Conservation (phyloP, 192 early-diverging fungal species). For the Phycomyces blakesleeanus region DNA sequence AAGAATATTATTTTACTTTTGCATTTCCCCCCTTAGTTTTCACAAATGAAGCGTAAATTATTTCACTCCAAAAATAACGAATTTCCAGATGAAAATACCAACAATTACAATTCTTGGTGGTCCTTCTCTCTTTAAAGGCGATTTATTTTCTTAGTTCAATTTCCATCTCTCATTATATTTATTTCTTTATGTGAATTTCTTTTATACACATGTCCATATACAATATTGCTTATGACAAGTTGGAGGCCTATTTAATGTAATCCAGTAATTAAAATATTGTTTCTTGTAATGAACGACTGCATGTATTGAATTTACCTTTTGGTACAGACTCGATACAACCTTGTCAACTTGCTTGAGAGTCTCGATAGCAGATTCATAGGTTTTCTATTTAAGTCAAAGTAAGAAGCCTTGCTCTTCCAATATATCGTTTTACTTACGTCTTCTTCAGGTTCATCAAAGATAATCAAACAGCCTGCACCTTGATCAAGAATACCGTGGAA, state of each 20-base stretch:
- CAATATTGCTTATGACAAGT: not conserved
- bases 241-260: not conserved
- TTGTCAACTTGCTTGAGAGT: constrained; percentile 96
- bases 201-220: too few species aligned
- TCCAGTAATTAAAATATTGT: not conserved
- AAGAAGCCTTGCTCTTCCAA: too few species aligned
- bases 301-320: constrained; percentile 61
- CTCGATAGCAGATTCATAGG: constrained; percentile 87
- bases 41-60: too few species aligned
- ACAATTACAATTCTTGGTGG: too few species aligned
- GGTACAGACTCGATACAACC: constrained; percentile 93
- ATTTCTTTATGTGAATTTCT: too few species aligned
- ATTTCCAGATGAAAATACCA: too few species aligned
- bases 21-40: too few species aligned
- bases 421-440: constrained; percentile 57
- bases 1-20: too few species aligned
- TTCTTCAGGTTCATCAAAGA: constrained; percentile 85
- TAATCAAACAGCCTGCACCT: constrained; percentile 90
- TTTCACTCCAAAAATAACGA: too few species aligned
- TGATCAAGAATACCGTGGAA: constrained; percentile 96
- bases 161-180: too few species aligned
- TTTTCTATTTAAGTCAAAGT: constrained; percentile 59
- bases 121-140: too few species aligned
- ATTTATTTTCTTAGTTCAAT: too few species aligned
- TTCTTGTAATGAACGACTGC: constrained; percentile 45